A percentile compares a stretch with the other conserved stretches of the same genome.
phyloP scores from a whole-genome alignment of 2,329 filamentous ascomycete genomes.

The Harringtonia aguacate region DNA sequence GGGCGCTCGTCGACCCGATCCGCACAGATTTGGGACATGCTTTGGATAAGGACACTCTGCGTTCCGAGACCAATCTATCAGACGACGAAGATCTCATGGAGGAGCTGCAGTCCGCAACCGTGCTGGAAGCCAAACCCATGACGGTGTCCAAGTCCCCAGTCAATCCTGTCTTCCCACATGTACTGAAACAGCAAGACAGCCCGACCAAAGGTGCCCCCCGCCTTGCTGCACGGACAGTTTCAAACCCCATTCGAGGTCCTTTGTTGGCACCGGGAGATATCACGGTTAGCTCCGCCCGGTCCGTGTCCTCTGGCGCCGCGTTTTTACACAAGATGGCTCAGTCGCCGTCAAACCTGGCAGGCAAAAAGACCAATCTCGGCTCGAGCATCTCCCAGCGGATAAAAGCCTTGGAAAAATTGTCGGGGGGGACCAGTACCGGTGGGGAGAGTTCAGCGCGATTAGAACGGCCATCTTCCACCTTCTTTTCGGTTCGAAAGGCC shows the following conservation, averaged over 20 bases:
- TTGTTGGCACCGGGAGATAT: slow-evolving; percentile 34
- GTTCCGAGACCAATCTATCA: slow-evolving; percentile 34
- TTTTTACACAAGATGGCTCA: slow-evolving; percentile 44
- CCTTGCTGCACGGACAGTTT: slow-evolving; percentile 35
- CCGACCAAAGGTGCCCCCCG: neutral
- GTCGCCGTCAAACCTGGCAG: slow-evolving; percentile 35
- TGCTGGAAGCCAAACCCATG: slow-evolving; percentile 75
- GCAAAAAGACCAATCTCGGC: slow-evolving; percentile 73
- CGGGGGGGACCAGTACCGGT: slow-evolving; percentile 27
- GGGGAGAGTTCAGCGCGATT: slow-evolving; percentile 10
- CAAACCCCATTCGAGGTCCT: slow-evolving; percentile 35
- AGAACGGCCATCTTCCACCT: slow-evolving; percentile 39
- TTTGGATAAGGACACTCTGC: slow-evolving; percentile 19
- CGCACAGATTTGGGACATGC: slow-evolving; percentile 31
- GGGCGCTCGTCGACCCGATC: slow-evolving; percentile 40
- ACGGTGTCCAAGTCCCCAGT: slow-evolving; percentile 76
- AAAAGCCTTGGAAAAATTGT: slow-evolving; percentile 78
- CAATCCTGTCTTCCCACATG: slow-evolving; percentile 45
- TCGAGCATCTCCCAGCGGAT: slow-evolving; percentile 91
- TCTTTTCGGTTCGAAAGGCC: slow-evolving; percentile 46
- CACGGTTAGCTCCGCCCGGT: slow-evolving; percentile 35
- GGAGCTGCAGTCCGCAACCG: slow-evolving; percentile 69
- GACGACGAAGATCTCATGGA: slow-evolving; percentile 81
- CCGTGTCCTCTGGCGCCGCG: slow-evolving; percentile 45
- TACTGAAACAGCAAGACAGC: slow-evolving; percentile 13